Evolutionary conservation across 139 green algal species (phyloP), one percentile per base, ranked within the genome.

Genomic region (Coelastrella sp.): DNA sequence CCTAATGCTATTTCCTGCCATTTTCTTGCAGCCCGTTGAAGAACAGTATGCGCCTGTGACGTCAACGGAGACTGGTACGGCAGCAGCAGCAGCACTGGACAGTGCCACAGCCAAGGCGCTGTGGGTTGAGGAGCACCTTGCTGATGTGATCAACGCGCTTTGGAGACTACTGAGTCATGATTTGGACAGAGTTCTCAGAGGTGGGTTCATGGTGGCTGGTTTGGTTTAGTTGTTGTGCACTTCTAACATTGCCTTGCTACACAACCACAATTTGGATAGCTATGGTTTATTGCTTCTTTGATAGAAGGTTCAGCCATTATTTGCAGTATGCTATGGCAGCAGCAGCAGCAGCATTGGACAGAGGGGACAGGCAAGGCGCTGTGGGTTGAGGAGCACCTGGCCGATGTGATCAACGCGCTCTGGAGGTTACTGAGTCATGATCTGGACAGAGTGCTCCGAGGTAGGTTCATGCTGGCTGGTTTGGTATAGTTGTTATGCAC

Each of bases 81-180:
- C 82, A 32, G 82, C 82, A 20, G 82, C 82, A 32, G 82, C 82
- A 16, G 19, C 64, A 2, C 64, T 88, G 16, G 56, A 76, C 56
- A 17, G 47, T 13, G 83, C 83, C 5, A n/a, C 68, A 23, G 83
- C 83, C 0, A 59, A 57, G 23, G 83, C 83, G 4, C 19, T 80
- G 54, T 88, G 83, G 83, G 60, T 88, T 47, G 83, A 88, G 68
- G 61, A 64, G 32, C 83, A 88, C 68, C 83, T 88, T 54, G 83
- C 83, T 57, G 83, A 88, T 22, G 83, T 88, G 5, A 80, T 88
- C 32, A 88, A 88, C 22, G 83, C 83, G 7, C 57, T 80, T 1
- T 88, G 83, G 83, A 73, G 83, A 54, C 68, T 88, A 68, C 68
- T 88, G 66, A 23, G 54, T n/a, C 68, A 80, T 17, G 83, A 88